Percentiles rank a stretch among this genome's conserved stretches.
Conservation (phyloP, 345 rosid species). For the Hibiscus syriacus region DNA sequence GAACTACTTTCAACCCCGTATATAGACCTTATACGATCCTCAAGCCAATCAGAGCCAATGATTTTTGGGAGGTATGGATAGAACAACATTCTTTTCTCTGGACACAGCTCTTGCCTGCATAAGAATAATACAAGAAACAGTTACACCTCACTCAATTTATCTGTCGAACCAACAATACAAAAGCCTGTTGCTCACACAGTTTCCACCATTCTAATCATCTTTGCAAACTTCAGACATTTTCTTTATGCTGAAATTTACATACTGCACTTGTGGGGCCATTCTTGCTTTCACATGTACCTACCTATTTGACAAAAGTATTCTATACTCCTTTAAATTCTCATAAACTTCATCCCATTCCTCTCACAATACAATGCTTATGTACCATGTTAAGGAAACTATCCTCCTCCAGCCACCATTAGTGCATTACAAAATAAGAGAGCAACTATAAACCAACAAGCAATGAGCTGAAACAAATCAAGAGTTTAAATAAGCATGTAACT, state of each 20-base stretch:
- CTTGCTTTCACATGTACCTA: background rate
- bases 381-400: background rate
- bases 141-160: background rate
- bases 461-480: background rate
- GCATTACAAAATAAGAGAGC: background rate
- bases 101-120: slow-evolving; percentile 63
- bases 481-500: slow-evolving; percentile 4
- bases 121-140: slow-evolving; percentile 4
- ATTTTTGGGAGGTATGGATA: slow-evolving; percentile 64
- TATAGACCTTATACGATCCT: slow-evolving; percentile 47
- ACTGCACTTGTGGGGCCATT: background rate
- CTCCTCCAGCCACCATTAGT: background rate
- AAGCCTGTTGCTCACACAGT: background rate
- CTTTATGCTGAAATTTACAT: too few relatives aligned
- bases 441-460: too few relatives aligned
- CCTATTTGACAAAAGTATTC: background rate
- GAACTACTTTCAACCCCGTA: slow-evolving; percentile 27
- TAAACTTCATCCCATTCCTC: background rate
- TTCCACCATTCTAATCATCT: background rate
- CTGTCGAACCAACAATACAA: background rate
- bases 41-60: slow-evolving; percentile 59
- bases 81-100: slow-evolving; percentile 65
- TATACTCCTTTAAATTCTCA: background rate
- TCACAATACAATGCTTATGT: background rate
- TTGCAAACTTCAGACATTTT: background rate